A percentile compares a stretch with the other conserved stretches of the same genome.
Conservation (phyloP, 129 eudicot species). For the Oenanthe sinensis region DNA sequence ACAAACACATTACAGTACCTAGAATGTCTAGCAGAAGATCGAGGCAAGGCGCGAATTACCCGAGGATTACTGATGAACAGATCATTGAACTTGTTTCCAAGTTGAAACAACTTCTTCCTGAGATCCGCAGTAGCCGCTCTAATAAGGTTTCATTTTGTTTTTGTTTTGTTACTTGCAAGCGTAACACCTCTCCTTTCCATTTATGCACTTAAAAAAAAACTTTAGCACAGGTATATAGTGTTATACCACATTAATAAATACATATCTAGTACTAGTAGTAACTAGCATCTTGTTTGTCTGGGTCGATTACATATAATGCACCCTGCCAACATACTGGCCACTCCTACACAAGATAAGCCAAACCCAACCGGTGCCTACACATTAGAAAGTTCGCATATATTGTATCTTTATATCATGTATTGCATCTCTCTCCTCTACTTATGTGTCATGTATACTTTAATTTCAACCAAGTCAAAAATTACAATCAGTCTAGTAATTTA, state of each 20-base stretch:
- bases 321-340: not conserved
- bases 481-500: not conserved
- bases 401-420: no score
- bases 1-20: not conserved
- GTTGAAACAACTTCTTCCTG: constrained; percentile 74
- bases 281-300: not conserved
- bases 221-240: not conserved
- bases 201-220: not conserved
- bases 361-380: not conserved
- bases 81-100: constrained; percentile 71
- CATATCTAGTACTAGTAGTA: constrained; percentile 5
- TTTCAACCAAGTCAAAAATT: not conserved
- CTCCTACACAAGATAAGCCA: not conserved
- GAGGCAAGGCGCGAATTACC: constrained; percentile 38
- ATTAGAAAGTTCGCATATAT: not conserved
- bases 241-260: not conserved
- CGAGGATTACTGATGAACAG: constrained; percentile 71
- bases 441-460: not conserved
- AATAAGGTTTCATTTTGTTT: constrained; percentile 40
- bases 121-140: constrained; percentile 66
- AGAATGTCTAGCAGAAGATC: constrained; percentile 72
- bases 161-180: not conserved
- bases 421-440: not conserved
- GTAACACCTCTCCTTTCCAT: constrained; percentile 2
- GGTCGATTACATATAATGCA: not conserved